Conservation (phyloP, 1,139 yeast genomes). For the Kodamaea ohmeri region DNA sequence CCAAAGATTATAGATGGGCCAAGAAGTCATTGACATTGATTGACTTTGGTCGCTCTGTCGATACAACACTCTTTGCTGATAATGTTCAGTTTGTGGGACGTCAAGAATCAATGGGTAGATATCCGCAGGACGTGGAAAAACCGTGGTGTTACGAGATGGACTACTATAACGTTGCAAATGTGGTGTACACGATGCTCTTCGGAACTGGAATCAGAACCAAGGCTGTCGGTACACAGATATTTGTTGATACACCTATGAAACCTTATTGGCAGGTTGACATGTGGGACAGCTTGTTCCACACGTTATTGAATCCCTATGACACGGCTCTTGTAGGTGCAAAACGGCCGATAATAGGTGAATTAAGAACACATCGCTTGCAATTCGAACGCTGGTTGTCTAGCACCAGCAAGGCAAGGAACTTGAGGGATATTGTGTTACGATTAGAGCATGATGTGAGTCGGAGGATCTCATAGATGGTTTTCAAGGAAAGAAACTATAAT, state of each 20-base stretch:
- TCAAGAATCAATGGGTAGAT: no score
- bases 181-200: slow-evolving; percentile 69
- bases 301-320: slow-evolving; percentile 58
- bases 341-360: slow-evolving; percentile 40
- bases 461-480: no score
- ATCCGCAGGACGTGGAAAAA: no score
- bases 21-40: slow-evolving; percentile 61
- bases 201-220: slow-evolving; percentile 58
- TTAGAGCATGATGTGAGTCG: slow-evolving; percentile 26
- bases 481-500: no score
- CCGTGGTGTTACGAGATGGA: slow-evolving; percentile 85
- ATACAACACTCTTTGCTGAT: slow-evolving; percentile 51
- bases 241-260: slow-evolving; percentile 49
- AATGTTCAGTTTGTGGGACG: slow-evolving; percentile 55
- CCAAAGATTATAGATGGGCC: slow-evolving; percentile 45
- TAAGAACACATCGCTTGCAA: slow-evolving; percentile 35
- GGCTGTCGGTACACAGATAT: slow-evolving; percentile 25
- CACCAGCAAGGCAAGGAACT: slow-evolving; percentile 18
- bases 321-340: slow-evolving; percentile 12
- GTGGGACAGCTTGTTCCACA: slow-evolving; percentile 69
- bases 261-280: slow-evolving; percentile 75
- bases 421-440: slow-evolving; percentile 19
- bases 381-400: slow-evolving; percentile 47
- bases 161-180: slow-evolving; percentile 78
- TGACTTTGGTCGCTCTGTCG: slow-evolving; percentile 84